Percentiles rank a stretch among this genome's conserved stretches.
Evolutionary conservation across 345 rosid species (phyloP).

Genomic region (Camelina neglecta): DNA sequence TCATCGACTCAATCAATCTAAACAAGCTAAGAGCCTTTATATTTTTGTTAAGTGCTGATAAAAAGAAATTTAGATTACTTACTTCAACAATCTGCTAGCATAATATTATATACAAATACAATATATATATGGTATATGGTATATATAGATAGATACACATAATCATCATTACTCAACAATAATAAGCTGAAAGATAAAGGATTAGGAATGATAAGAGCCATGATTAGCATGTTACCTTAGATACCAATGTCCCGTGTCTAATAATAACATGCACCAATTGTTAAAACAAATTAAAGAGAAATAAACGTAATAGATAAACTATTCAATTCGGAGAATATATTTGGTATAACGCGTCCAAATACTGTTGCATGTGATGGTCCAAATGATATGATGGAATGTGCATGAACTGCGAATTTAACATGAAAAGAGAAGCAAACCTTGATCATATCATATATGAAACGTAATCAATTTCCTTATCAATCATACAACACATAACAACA

Average conservation of each 20-base stretch:
- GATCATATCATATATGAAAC: conserved; percentile 16
- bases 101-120: background rate
- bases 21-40: background rate
- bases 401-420: conserved; percentile 40
- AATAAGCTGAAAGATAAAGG: conserved; percentile 36
- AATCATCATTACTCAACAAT: conserved; percentile 21
- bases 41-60: background rate
- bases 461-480: conserved; percentile 11
- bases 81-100: background rate
- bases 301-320: conserved; percentile 20
- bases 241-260: conserved; percentile 38
- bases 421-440: conserved; percentile 11
- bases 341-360: conserved; percentile 34
- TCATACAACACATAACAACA: conserved; percentile 34
- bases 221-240: conserved; percentile 60
- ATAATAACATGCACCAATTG: conserved; percentile 22
- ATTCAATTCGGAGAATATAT: conserved; percentile 37
- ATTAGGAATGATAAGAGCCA: conserved; percentile 45
- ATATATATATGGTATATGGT: background rate
- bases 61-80: background rate
- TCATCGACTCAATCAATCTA: background rate
- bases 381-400: conserved; percentile 32
- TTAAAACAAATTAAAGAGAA: conserved; percentile 10
- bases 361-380: conserved; percentile 43
- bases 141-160: conserved; percentile 1